These are phyloP conservation scores for Haplosporangium gracile DNA, from an alignment of 192 early-diverging fungal species.

Conservation along the genomic window DNA sequence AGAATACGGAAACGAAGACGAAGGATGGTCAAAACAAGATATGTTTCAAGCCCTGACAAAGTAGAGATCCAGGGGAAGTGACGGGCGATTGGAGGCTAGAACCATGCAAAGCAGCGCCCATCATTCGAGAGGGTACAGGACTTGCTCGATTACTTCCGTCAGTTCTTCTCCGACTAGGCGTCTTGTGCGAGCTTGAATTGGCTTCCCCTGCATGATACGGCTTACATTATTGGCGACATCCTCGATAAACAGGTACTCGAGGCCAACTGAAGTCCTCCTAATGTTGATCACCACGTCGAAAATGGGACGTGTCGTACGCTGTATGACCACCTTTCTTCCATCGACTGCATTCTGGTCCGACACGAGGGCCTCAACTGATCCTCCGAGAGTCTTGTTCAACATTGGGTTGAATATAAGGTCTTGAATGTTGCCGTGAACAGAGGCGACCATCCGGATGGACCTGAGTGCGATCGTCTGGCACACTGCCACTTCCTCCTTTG, in stretches of 20 bases:
- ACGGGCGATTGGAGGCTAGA: no score
- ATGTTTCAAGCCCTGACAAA: no score
- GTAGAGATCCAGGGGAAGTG: no score
- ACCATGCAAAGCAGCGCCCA: neutral
- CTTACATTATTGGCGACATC: constrained; percentile 16
- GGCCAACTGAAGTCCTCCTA: constrained; percentile 1
- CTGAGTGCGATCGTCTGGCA: constrained; percentile 27
- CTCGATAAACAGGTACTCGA: constrained; percentile 18
- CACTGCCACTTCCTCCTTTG: constrained; percentile 12
- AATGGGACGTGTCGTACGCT: constrained; percentile 10
- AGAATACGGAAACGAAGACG: no score
- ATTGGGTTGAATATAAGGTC: constrained; percentile 27
- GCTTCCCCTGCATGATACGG: constrained; percentile 14
- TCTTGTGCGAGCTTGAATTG: constrained; percentile 2
- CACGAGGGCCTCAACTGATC: constrained; percentile 6
- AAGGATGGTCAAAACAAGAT: no score
- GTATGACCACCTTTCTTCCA: constrained; percentile 10
- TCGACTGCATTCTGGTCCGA: constrained; percentile 17
- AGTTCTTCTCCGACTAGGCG: constrained; percentile 10
- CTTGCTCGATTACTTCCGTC: neutral
- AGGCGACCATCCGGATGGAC: constrained; percentile 28
- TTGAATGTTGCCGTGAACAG: constrained; percentile 20
- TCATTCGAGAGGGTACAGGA: neutral
- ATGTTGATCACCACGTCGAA: constrained; percentile 28
- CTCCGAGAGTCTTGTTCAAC: constrained; percentile 22